Evolutionary conservation across 805 yeast species (phyloP), one percentile per base, ranked within the genome.

Genomic region (Candida awuae): DNA sequence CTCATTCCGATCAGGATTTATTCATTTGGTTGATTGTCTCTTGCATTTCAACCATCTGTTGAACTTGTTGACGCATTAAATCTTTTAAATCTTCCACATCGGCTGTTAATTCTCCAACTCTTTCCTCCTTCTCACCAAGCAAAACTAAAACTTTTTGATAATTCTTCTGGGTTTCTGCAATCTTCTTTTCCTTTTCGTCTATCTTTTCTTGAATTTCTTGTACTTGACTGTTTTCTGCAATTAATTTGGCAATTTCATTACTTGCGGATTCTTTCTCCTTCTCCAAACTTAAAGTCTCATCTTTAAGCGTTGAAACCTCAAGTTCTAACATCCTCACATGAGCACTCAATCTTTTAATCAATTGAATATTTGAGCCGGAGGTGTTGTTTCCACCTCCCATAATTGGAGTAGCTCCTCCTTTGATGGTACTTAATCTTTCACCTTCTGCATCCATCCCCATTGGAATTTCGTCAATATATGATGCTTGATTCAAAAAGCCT

Each of bases 51-150:
- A 86, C 77, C 74, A 90, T 70, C 48, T 88, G 92, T 57, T 84
- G 94, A 32, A 90, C 88, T 59, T 90, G 98, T 45, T 73, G 73
- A 44, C 76, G 70, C 58, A 86, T 72, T 66, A 92, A 66, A 34
- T 84, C 94, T 60, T 92, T 92, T 59, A 90, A 67, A 59, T 92
- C 98, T 4, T 67, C 71, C 14, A 92, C 90, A 54, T 92, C 98
- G 7, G 94, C 95, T 47, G 70, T 72, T 33, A 92, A 67, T 58
- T 92, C 98, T 40, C 78, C 83, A 5, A 84, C 90, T 45, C 67
- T 70, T 56, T 94, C 98, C 6, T 85, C 71, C 55, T 87, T 87
- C 54, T 88, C 96, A 6, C 95, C 95, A 13, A 90, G 66, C 41
- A 84, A 55, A 49, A 77, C 83, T 33, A 87, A 61, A 35, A 84